These are phyloP conservation scores for Paecilomyces niveus DNA, from an alignment of 2,329 filamentous ascomycete species.

Conservation along the genomic window DNA sequence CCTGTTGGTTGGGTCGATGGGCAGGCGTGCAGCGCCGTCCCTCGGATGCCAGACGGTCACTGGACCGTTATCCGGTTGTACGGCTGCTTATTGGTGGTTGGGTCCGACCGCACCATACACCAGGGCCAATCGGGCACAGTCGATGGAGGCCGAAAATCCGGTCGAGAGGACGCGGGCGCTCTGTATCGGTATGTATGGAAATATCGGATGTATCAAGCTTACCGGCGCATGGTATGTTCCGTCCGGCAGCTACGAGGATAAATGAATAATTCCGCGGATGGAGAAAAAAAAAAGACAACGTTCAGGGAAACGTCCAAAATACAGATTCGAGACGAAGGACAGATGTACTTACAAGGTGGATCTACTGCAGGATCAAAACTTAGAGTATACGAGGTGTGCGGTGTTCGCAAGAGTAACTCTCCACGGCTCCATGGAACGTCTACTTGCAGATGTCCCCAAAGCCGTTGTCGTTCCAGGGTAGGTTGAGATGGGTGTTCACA, in stretches of 20 bases:
- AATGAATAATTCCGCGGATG: not conserved
- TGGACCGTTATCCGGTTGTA: not conserved
- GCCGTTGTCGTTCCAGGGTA: no score
- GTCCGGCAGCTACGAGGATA: not conserved
- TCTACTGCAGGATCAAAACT: no score
- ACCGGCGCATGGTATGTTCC: not conserved
- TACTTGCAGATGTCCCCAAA: no score
- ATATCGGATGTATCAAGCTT: not conserved
- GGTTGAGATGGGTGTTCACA: no score
- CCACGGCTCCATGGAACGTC: no score
- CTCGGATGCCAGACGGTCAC: not conserved
- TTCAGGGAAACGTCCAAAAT: no score
- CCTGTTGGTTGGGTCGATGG: not conserved
- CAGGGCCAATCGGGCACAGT: not conserved
- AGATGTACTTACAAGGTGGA: not conserved
- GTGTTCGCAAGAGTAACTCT: not conserved
- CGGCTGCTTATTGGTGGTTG: not conserved
- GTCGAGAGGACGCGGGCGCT: not conserved
- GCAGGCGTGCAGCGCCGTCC: not conserved
- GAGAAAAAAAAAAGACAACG: not conserved
- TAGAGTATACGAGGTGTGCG: no score
- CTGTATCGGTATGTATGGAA: not conserved
- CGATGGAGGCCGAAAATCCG: not conserved
- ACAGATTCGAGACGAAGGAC: not conserved
- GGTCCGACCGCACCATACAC: not conserved